Percentiles rank a stretch among this genome's conserved stretches.
These are phyloP conservation scores for Penicillium pancosmium DNA, from an alignment of 495 filamentous ascomycete genomes.

Conservation along the genomic window DNA sequence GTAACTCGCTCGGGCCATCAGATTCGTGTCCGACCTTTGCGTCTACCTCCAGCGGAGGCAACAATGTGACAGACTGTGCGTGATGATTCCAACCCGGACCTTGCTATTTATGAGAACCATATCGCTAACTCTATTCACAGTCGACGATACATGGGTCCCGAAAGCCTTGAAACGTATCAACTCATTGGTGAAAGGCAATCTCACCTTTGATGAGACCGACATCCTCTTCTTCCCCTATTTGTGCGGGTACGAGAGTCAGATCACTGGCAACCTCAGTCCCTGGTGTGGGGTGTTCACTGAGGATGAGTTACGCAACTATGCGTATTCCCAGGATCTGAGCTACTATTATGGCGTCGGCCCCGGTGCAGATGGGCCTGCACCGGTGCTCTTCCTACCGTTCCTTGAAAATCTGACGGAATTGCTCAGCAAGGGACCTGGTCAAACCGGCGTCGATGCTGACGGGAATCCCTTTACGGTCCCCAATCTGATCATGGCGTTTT, in stretches of 20 bases:
- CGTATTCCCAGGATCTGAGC: constrained; percentile 61
- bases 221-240: constrained; percentile 59
- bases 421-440: constrained; percentile 46
- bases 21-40: constrained; percentile 57
- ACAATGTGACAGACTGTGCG: constrained; percentile 41
- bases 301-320: constrained; percentile 55
- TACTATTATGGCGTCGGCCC: constrained; percentile 62
- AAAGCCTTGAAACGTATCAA: constrained; percentile 53
- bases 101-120: not conserved
- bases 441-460: constrained; percentile 42
- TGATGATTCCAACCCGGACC: not conserved
- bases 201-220: constrained; percentile 52
- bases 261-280: constrained; percentile 53
- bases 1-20: constrained; percentile 57
- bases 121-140: constrained; percentile 17
- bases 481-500: constrained; percentile 54
- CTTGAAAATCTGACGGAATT: constrained; percentile 50
- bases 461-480: constrained; percentile 43
- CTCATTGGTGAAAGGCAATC: constrained; percentile 46
- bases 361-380: constrained; percentile 48
- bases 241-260: constrained; percentile 63
- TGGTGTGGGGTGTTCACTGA: constrained; percentile 58
- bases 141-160: constrained; percentile 54
- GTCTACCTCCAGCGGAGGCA: constrained; percentile 38
- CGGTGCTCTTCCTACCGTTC: constrained; percentile 51